Conservation (phyloP, 108 stramenopile genomes). For the Pseudonitzschia delicatissima region DNA sequence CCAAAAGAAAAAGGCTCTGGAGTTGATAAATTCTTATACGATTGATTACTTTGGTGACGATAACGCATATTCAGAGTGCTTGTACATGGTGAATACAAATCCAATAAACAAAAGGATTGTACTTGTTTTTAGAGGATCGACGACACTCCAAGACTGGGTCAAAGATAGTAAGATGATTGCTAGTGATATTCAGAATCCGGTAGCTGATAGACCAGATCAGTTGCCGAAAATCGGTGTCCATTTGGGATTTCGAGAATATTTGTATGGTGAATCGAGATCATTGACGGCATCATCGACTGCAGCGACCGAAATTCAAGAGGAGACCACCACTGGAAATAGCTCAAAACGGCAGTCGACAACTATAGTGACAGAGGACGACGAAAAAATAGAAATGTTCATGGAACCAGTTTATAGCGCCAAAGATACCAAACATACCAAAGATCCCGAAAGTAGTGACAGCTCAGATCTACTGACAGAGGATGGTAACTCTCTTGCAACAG, state of each 20-base stretch:
- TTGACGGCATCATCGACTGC: background rate
- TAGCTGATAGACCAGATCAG: conserved; percentile 12
- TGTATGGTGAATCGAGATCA: conserved; percentile 26
- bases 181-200: conserved; percentile 47
- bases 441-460: background rate
- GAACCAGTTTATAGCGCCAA: background rate
- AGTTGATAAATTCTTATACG: background rate
- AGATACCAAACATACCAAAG: background rate
- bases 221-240: conserved; percentile 45
- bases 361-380: background rate
- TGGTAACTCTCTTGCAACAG: background rate
- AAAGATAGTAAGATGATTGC: conserved; percentile 55
- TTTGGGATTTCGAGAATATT: conserved; percentile 66
- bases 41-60: conserved; percentile 50
- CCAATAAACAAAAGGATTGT: conserved; percentile 42
- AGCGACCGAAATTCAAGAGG: background rate
- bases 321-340: background rate
- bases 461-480: background rate
- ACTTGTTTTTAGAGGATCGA: conserved; percentile 63
- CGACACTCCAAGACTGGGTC: conserved; percentile 61
- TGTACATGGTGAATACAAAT: conserved; percentile 60
- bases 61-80: conserved; percentile 52
- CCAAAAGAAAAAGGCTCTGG: background rate
- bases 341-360: background rate
- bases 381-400: background rate